Evolutionary conservation across 2,329 filamentous ascomycete genomes (phyloP), one percentile per base, ranked within the genome.

Genomic region (Pyricularia pennisetigena): DNA sequence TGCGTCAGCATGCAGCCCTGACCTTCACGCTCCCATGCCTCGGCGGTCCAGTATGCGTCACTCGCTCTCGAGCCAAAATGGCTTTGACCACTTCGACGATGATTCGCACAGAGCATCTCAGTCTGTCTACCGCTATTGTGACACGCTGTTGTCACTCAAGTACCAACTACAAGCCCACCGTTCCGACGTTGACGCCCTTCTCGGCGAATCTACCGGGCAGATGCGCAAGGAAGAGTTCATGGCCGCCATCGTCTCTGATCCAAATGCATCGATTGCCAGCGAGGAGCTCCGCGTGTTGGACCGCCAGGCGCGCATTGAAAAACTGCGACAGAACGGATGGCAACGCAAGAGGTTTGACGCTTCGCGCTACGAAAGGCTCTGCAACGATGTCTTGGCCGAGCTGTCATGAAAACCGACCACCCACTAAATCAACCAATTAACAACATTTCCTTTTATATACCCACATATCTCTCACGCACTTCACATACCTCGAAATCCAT

Each of bases 281-380:
- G 79, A 79, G 7, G 79, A 80, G 67, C 71, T 77, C 68, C 78
- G 78, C 23, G 71, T 72, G 1, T 72, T 79, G 23, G 82, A 85
- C 41, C 75, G 85, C 2, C 78, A 79, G 69, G 79, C 82, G 7
- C 80, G 85, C 28, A 86, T 88, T 71, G 83, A 85, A 75, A 79
- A 82, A 10, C 76, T 88, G 12, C 81, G 84, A 24, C 80, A 80
- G n/a, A 79, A 73, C 66, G 85, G 85, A 2, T 88, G 86, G 85
- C 81, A 80, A 72, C 78, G 86, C 30, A 82, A 82, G 71, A 81
- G 85, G 26, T 88, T 88, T 71, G 82, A 88, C 70, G 76, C 77
- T 6, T 75, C 77, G 63, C 79, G 83, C 54, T 88, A 88, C 72
- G 82, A 85, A 73, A 79, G 79, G 24, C 77, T 88, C 9, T 77